phyloP scores from a whole-genome alignment of 2,329 filamentous ascomycete species.

The Calonectria crousiana region DNA sequence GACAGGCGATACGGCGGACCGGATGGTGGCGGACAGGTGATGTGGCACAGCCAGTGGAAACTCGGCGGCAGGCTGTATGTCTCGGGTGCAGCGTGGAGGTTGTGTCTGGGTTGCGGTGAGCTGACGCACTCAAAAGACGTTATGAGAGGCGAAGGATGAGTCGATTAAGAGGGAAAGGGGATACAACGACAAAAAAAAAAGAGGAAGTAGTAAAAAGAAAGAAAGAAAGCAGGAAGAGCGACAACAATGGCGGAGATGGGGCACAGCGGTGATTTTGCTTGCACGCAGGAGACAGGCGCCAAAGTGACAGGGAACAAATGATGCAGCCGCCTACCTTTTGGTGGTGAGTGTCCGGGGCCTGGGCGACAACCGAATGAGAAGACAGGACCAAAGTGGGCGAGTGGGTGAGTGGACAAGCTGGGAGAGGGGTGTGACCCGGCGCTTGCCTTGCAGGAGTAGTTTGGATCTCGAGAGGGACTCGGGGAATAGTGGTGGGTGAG shows the following conservation, averaged over 20 bases:
- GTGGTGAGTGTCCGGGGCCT: slow-evolving; percentile 42
- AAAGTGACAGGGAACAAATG: slow-evolving; percentile 31
- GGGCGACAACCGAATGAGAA: slow-evolving; percentile 43
- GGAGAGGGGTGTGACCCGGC: slow-evolving; percentile 48
- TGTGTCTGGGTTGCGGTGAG: slow-evolving; percentile 41
- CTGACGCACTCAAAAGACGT: slow-evolving; percentile 15
- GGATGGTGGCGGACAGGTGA: slow-evolving; percentile 39
- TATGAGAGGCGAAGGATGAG: neutral
- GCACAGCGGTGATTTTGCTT: slow-evolving; percentile 43
- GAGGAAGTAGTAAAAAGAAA: slow-evolving; percentile 29
- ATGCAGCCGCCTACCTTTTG: slow-evolving; percentile 42
- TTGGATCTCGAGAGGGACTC: slow-evolving; percentile 37
- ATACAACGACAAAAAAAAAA: slow-evolving; percentile 27
- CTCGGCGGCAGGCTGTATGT: slow-evolving; percentile 44
- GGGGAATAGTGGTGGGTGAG: slow-evolving; percentile 23
- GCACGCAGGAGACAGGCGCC: slow-evolving; percentile 37
- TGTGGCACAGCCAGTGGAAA: slow-evolving; percentile 39
- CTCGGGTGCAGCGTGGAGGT: slow-evolving; percentile 43
- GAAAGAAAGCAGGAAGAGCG: slow-evolving; percentile 30
- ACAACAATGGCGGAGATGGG: slow-evolving; percentile 35
- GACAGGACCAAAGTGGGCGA: slow-evolving; percentile 38
- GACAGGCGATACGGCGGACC: slow-evolving; percentile 30
- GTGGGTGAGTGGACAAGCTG: slow-evolving; percentile 40
- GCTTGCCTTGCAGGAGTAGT: slow-evolving; percentile 49
- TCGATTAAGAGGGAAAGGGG: slow-evolving; percentile 29